phyloP scores from a whole-genome alignment of 2,329 filamentous ascomycete species.

The Colletotrichum tropicale region DNA sequence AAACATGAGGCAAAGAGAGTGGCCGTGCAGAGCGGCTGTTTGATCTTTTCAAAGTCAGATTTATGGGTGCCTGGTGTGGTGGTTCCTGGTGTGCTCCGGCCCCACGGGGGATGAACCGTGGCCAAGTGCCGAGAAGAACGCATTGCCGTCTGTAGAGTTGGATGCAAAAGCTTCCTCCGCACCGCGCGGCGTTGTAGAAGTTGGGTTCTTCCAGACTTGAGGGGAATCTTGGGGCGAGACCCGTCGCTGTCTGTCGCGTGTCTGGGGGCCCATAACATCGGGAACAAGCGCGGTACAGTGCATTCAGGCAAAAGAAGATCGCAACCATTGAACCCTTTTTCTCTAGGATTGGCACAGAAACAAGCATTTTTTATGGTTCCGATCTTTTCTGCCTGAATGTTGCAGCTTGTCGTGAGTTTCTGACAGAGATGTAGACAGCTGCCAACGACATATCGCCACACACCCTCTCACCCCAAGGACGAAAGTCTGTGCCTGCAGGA shows the following conservation, averaged over 20 bases:
- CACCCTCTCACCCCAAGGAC: not conserved
- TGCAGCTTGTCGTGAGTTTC: not conserved
- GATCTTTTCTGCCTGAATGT: not conserved
- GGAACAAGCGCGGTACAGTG: not conserved
- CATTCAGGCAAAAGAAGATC: not conserved
- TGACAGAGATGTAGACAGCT: not conserved
- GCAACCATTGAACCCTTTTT: not conserved
- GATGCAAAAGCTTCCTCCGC: not conserved
- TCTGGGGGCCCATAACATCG: not conserved
- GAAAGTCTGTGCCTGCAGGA: not conserved
- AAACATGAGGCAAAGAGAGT: not conserved
- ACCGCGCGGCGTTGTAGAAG: not conserved
- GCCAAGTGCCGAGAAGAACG: not conserved
- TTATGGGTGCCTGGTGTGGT: not conserved
- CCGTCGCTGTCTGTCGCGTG: no score
- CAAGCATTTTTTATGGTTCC: not conserved
- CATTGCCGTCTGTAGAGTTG: not conserved
- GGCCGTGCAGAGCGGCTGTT: not conserved
- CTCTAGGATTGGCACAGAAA: not conserved
- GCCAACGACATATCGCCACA: not conserved
- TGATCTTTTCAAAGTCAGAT: not conserved
- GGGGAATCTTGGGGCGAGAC: not conserved
- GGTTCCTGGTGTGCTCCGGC: not conserved
- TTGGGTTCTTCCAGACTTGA: not conserved
- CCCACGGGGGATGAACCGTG: not conserved